Evolutionary conservation across 2,329 filamentous ascomycete species (phyloP).

Genomic region (Diaporthe citrichinensis): DNA sequence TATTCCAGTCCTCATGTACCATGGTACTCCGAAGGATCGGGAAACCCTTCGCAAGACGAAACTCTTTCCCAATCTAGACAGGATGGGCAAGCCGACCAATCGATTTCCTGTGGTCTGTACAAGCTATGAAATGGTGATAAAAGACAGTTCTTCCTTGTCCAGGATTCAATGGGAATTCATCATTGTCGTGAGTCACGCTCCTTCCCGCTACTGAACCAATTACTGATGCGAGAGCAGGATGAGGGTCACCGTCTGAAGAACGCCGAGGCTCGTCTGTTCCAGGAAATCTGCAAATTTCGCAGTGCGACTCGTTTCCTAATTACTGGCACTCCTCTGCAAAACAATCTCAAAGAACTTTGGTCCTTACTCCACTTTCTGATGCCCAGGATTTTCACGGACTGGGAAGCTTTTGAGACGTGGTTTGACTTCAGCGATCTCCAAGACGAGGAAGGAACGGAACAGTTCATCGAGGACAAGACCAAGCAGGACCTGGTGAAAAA

Average conservation of each 20-base stretch:
- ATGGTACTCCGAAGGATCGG: constrained; percentile 85
- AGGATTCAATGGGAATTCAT: constrained; percentile 97
- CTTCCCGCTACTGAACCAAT: neutral
- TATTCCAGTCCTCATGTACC: constrained; percentile 92
- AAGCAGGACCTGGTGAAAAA: constrained; percentile 86
- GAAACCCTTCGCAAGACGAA: constrained; percentile 79
- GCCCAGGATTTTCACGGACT: constrained; percentile 92
- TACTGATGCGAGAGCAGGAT: constrained; percentile 67
- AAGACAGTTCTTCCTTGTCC: constrained; percentile 84
- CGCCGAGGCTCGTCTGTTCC: constrained; percentile 91
- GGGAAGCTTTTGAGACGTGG: constrained; percentile 94
- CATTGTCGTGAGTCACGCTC: constrained; percentile 77
- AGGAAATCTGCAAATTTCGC: constrained; percentile 87
- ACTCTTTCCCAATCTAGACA: constrained; percentile 76
- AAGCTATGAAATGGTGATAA: constrained; percentile 95
- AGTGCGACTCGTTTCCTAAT: constrained; percentile 94
- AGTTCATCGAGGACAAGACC: constrained; percentile 83
- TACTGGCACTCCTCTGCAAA: constrained; percentile 94
- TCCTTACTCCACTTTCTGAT: constrained; percentile 93
- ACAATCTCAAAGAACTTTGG: constrained; percentile 96
- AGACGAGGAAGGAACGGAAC: constrained; percentile 83
- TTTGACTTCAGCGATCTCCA: constrained; percentile 96
- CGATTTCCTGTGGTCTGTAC: constrained; percentile 94
- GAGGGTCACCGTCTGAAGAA: constrained; percentile 99
- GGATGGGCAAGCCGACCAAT: constrained; percentile 68